Evolutionary conservation across 257 asterid genomes (phyloP), one percentile per base, ranked within the genome.

Genomic region (Solanum pinnatisectum): DNA sequence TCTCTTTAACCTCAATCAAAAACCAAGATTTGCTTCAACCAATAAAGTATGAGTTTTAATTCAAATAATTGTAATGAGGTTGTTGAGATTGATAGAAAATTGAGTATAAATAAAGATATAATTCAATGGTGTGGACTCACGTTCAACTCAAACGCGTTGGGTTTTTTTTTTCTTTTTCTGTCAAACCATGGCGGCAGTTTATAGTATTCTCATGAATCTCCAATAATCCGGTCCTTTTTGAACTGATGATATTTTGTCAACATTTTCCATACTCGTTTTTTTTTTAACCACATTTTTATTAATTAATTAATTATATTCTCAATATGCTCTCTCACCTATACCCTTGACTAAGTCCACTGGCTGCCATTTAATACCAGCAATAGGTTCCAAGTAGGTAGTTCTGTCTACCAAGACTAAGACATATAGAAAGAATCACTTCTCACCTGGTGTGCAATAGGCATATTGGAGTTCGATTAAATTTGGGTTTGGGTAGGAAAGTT

Each of bases 391-490:
- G 0, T 18, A 13, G 18, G 0, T 46, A 46, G 18, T 6, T 0
- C 1, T 13, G 7, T 46, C 56, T 2, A 46, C 6, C 20, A 0
- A 46, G 6, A 2, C 7, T 13, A 46, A 18, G 2, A 46, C 20
- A 46, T 46, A 13, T 4, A 0, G 0, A 2, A 46, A 46, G 56
- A 13, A 46, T 46, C 20, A 14, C 14, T 46, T 46, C 20, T 14
- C 8, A 46, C 59, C n/a, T 6, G 3, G 4, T 18, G 0, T 56
- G 2, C 1, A 0, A 1, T 56, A 18, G 0, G 1, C 0, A 8
- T 20, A 56, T 56, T 56, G 10, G 0, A 56, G n/a, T 3, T 4
- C 0, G 22, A 56, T 3, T 56, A 56, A 56, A 18, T 56, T 0
- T 18, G n/a, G 0, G 18, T 52, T 56, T 6, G 0, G 4, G 4